Evolutionary conservation across 441 rosid genomes (phyloP).

Genomic region (Euphorbia corollata): DNA sequence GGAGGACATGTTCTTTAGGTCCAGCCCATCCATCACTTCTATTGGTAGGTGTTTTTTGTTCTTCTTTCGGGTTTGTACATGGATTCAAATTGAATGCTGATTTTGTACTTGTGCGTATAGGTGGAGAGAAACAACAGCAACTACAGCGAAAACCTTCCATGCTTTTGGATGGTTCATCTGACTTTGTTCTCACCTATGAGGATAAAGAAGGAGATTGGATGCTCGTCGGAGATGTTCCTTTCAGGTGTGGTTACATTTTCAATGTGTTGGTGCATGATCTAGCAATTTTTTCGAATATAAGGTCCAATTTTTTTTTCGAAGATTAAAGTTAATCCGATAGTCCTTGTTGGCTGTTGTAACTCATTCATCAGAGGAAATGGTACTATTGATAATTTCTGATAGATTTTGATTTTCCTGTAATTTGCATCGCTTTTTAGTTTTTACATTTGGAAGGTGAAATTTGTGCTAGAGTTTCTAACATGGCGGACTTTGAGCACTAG

Average conservation of each 20-base stretch:
- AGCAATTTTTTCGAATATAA: background rate
- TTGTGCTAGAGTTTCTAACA: no score
- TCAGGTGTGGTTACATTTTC: constrained; percentile 45
- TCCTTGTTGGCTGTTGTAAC: no score
- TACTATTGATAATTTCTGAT: no score
- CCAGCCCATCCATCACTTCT: constrained; percentile 26
- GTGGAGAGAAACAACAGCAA: constrained; percentile 20
- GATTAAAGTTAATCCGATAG: no score
- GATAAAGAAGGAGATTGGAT: constrained; percentile 94
- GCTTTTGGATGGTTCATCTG: constrained; percentile 66
- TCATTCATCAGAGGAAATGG: no score
- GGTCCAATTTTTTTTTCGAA: background rate
- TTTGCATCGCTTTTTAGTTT: no score
- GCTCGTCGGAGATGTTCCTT: constrained; percentile 95
- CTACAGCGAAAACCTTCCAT: constrained; percentile 24
- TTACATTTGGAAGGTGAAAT: no score
- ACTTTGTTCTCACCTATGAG: no score
- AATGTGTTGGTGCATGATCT: background rate
- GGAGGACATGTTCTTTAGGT: constrained; percentile 61
- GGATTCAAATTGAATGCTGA: constrained; percentile 15
- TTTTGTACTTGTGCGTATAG: constrained; percentile 19
- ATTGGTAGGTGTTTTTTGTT: constrained; percentile 24
- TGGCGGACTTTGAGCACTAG: background rate
- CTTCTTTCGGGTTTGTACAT: background rate
- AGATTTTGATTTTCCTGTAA: no score